phyloP scores from a whole-genome alignment of 1,139 yeast genomes.

The Blastobotrys ciferrii region DNA sequence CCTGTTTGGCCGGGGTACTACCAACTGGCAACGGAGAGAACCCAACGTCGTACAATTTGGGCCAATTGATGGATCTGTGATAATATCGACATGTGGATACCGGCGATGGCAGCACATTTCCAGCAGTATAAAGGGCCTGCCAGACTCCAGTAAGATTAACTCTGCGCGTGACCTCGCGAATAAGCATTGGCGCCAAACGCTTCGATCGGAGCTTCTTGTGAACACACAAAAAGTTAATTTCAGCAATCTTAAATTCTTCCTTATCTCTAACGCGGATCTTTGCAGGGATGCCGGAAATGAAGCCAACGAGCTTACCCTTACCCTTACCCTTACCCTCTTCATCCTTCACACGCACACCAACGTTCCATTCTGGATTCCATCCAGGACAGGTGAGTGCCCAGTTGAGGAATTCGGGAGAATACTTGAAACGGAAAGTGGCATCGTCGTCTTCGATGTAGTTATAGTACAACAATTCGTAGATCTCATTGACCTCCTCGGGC shows the following conservation, averaged over 20 bases:
- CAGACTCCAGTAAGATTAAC: slow-evolving; percentile 81
- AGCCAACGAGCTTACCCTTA: slow-evolving; percentile 79
- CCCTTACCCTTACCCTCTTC: slow-evolving; percentile 37
- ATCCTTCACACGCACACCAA: slow-evolving; percentile 74
- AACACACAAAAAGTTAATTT: slow-evolving; percentile 88
- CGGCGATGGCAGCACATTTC: slow-evolving; percentile 88
- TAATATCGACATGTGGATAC: slow-evolving; percentile 87
- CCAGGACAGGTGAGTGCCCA: slow-evolving; percentile 98
- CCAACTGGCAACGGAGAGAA: slow-evolving; percentile 73
- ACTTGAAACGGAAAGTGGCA: slow-evolving; percentile 87
- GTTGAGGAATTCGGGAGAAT: slow-evolving; percentile 74
- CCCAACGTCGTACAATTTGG: slow-evolving; percentile 83
- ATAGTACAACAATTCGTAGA: slow-evolving; percentile 75
- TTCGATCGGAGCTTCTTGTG: slow-evolving; percentile 93
- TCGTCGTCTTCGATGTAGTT: slow-evolving; percentile 95
- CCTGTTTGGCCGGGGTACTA: slow-evolving; percentile 77
- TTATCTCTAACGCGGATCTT: slow-evolving; percentile 60
- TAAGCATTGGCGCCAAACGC: slow-evolving; percentile 89
- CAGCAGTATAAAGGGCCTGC: slow-evolving; percentile 97
- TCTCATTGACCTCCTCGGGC: slow-evolving; percentile 61
- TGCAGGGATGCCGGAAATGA: slow-evolving; percentile 88
- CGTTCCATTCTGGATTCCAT: slow-evolving; percentile 84
- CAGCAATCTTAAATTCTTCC: slow-evolving; percentile 61
- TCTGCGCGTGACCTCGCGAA: slow-evolving; percentile 91
- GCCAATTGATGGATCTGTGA: slow-evolving; percentile 94